Evolutionary conservation across 768 basidiomycete genomes (phyloP).

Genomic region (Psilocybe sp.): DNA sequence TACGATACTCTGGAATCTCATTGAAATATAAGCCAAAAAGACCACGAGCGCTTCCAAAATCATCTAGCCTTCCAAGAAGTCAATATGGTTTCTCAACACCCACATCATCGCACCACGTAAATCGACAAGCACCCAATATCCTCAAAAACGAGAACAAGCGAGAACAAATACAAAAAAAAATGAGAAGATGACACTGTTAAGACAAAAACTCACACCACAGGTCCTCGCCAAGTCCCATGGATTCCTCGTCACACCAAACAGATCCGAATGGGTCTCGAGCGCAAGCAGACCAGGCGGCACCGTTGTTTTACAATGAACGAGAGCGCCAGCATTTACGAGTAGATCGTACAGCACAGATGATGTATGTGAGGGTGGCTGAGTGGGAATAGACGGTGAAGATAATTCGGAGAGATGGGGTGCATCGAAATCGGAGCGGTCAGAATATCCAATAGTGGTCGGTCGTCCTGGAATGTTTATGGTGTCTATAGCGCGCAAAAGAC

Average conservation of each 20-base stretch:
- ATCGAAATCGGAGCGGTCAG: conserved; percentile 35
- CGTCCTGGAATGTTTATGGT: conserved; percentile 51
- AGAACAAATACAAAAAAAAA: too few species aligned
- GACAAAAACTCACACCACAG: conserved; percentile 42
- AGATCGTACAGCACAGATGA: conserved; percentile 57
- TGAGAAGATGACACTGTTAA: too few species aligned
- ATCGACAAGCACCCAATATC: too few species aligned
- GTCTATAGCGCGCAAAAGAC: conserved; percentile 23
- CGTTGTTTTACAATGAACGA: conserved; percentile 64
- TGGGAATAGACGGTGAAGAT: too few species aligned
- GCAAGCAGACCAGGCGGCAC: conserved; percentile 54
- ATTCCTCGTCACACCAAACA: conserved; percentile 63
- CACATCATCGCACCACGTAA: too few species aligned
- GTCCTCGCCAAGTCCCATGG: conserved; percentile 54
- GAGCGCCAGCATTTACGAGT: conserved; percentile 59
- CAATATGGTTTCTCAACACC: too few species aligned
- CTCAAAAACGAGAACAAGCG: too few species aligned
- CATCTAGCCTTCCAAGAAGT: too few species aligned
- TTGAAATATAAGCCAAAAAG: too few species aligned
- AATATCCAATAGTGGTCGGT: conserved; percentile 63
- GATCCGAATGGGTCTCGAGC: conserved; percentile 55
- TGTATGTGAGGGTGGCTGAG: conserved; percentile 32
- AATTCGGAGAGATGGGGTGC: too few species aligned
- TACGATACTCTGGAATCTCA: too few species aligned
- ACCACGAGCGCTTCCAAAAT: too few species aligned